phyloP scores from a whole-genome alignment of 108 stramenopile species.

The Aurantiochytrium sp. region DNA sequence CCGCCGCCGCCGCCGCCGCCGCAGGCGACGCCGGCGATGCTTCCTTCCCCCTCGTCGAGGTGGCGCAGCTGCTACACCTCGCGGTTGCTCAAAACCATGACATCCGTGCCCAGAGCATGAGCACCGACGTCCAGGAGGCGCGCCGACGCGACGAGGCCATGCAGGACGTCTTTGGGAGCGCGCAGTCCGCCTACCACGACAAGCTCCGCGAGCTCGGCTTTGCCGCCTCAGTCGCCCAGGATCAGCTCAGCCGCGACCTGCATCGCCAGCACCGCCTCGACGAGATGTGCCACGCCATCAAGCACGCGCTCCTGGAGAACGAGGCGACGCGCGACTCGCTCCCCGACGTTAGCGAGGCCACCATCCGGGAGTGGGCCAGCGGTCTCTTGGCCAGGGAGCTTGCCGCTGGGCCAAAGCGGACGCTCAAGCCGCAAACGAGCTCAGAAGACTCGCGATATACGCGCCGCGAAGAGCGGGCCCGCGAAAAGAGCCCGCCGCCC shows the following conservation, averaged over 20 bases:
- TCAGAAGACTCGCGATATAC: background rate
- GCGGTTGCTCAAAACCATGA: constrained; percentile 15
- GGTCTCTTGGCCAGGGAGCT: background rate
- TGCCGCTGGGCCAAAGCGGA: background rate
- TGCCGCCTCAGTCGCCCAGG: background rate
- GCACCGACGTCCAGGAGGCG: too few species aligned
- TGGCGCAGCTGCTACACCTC: background rate
- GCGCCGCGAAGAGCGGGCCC: background rate
- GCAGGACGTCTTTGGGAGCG: background rate
- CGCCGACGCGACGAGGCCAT: background rate
- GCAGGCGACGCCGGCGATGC: too few species aligned
- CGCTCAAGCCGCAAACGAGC: background rate
- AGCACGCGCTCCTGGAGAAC: background rate
- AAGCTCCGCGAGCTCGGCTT: background rate
- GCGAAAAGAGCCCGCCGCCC: background rate
- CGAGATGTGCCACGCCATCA: constrained; percentile 15
- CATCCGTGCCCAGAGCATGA: background rate
- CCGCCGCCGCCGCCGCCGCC: too few species aligned
- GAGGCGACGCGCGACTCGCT: background rate
- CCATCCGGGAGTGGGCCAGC: background rate
- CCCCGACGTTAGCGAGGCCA: background rate
- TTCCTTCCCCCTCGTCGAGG: background rate
- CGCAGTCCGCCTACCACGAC: background rate
- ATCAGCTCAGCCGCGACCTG: background rate
- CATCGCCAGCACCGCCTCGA: background rate